A percentile compares a stretch with the other conserved stretches of the same genome.
These are phyloP conservation scores for Draba incana DNA, from an alignment of 345 rosid species.

Conservation along the genomic window DNA sequence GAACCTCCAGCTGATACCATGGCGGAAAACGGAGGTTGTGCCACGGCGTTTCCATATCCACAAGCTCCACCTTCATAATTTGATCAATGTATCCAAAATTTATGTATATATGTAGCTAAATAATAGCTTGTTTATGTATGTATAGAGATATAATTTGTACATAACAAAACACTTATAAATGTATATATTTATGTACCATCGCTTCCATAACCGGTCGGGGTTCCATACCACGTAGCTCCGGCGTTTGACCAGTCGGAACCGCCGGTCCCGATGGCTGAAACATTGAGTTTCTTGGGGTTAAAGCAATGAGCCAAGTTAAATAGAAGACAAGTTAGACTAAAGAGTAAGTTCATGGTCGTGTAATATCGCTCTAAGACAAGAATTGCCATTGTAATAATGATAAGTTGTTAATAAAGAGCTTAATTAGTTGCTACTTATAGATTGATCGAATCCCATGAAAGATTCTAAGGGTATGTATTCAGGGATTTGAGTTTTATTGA, in stretches of 20 bases:
- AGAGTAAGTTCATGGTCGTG: slow-evolving; percentile 19
- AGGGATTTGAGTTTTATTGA: no score
- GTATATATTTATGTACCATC: slow-evolving; percentile 44
- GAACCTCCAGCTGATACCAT: slow-evolving; percentile 63
- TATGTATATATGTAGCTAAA: background rate
- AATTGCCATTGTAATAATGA: slow-evolving; percentile 10
- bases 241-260: slow-evolving; percentile 51
- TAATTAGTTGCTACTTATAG: slow-evolving; percentile 20
- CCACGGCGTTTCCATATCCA: slow-evolving; percentile 53
- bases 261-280: slow-evolving; percentile 11
- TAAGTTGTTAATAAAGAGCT: background rate
- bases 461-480: background rate
- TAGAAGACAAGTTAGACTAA: slow-evolving; percentile 29
- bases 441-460: slow-evolving; percentile 26
- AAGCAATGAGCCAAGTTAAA: slow-evolving; percentile 43
- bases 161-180: background rate
- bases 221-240: slow-evolving; percentile 64
- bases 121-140: background rate
- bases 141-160: background rate
- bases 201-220: slow-evolving; percentile 52
- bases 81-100: background rate
- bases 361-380: background rate
- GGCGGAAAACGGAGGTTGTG: slow-evolving; percentile 50
- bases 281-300: slow-evolving; percentile 45
- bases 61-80: slow-evolving; percentile 66